These are phyloP conservation scores for Cyclaneusma minus DNA, from an alignment of 2,329 filamentous ascomycete genomes.

Conservation along the genomic window DNA sequence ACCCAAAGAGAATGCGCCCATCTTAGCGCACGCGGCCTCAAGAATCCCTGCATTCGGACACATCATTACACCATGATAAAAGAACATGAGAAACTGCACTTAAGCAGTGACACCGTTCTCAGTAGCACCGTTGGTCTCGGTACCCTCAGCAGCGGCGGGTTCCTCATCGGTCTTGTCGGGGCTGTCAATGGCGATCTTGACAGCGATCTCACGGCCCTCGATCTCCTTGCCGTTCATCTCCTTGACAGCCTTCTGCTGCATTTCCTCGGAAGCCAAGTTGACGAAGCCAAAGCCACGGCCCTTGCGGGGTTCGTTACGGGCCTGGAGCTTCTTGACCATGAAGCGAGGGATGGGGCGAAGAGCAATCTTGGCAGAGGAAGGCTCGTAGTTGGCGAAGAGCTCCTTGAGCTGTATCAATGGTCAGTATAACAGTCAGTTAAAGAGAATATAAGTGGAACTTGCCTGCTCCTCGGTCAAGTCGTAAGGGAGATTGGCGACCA, in stretches of 20 bases:
- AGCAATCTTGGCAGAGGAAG: conserved; percentile 92
- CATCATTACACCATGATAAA: conserved; percentile 1
- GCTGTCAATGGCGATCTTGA: conserved; percentile 99
- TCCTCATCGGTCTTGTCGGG: conserved; percentile 92
- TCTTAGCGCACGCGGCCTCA: not conserved
- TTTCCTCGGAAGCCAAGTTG: conserved; percentile 83
- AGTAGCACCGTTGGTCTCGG: conserved; percentile 19
- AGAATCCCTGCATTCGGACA: no score
- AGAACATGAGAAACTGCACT: conserved; percentile 2
- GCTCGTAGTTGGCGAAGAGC: conserved; percentile 84
- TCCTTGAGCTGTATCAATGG: conserved; percentile 64
- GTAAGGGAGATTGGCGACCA: conserved; percentile 98
- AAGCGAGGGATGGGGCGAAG: conserved; percentile 96
- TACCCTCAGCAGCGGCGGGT: conserved; percentile 39
- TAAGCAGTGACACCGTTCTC: conserved; percentile 6
- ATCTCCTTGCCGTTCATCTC: conserved; percentile 99
- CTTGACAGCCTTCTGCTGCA: conserved; percentile 88
- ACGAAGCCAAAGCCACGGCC: conserved; percentile 98
- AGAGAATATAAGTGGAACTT: conserved; percentile 16
- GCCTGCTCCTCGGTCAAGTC: conserved; percentile 97
- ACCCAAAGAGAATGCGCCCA: conserved; percentile 2
- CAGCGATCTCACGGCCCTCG: conserved; percentile 94
- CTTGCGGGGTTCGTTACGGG: conserved; percentile 95
- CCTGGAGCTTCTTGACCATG: conserved; percentile 99
- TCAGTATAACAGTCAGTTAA: conserved; percentile 6